Evolutionary conservation across 2,329 filamentous ascomycete genomes (phyloP).

Genomic region (Clonostachys rhizophaga): DNA sequence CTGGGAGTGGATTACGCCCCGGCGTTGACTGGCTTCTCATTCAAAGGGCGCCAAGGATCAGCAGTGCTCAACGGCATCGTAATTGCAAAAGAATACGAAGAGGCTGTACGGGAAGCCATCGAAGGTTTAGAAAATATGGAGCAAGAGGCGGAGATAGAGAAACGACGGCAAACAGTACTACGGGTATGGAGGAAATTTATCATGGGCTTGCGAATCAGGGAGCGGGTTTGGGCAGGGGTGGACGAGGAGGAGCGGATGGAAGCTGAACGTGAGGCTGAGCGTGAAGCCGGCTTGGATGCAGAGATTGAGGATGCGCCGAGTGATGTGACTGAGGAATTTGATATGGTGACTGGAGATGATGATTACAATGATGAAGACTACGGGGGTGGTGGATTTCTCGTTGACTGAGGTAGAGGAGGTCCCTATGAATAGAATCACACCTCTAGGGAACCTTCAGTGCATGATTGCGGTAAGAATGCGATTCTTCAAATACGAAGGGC

Average conservation of each 20-base stretch:
- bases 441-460: neutral
- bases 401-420: constrained; percentile 18
- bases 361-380: constrained; percentile 36
- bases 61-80: constrained; percentile 77
- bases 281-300: constrained; percentile 24
- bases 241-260: constrained; percentile 38
- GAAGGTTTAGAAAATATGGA: constrained; percentile 62
- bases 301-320: constrained; percentile 26
- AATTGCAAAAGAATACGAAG: constrained; percentile 65
- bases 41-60: constrained; percentile 80
- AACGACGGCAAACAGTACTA: constrained; percentile 68
- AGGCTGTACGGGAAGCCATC: constrained; percentile 68
- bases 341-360: constrained; percentile 31
- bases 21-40: constrained; percentile 85
- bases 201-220: constrained; percentile 69
- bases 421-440: neutral
- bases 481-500: too few species aligned
- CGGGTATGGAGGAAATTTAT: constrained; percentile 66
- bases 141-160: constrained; percentile 61
- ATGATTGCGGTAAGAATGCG: neutral
- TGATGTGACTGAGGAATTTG: constrained; percentile 36
- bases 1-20: constrained; percentile 83
- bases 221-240: constrained; percentile 63
- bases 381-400: constrained; percentile 40
- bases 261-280: constrained; percentile 22